phyloP scores from a whole-genome alignment of 2,329 filamentous ascomycete genomes.

The Venturia carpophila region DNA sequence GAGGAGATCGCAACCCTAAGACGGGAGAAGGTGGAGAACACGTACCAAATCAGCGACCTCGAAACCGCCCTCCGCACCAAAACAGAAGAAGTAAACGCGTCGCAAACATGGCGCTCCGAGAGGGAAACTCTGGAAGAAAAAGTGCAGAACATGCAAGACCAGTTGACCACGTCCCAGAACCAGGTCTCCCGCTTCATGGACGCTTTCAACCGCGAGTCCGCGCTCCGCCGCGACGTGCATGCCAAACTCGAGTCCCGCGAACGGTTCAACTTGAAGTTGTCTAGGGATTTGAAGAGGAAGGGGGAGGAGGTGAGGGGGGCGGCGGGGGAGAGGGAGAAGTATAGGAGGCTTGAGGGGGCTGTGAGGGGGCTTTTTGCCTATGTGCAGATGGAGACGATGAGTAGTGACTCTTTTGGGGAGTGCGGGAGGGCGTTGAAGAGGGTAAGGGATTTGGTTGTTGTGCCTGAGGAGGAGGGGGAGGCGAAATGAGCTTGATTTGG shows the following conservation, averaged over 20 bases:
- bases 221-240: background rate
- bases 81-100: background rate
- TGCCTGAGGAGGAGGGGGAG: background rate
- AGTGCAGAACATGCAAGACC: background rate
- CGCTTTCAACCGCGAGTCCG: background rate
- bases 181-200: background rate
- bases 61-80: background rate
- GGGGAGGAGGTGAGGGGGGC: background rate
- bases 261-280: background rate
- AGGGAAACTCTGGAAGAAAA: background rate
- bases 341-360: background rate
- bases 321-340: background rate
- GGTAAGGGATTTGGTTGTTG: background rate
- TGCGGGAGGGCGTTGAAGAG: background rate
- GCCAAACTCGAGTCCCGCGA: background rate
- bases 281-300: slow-evolving; percentile 9
- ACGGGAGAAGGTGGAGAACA: background rate
- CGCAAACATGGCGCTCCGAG: background rate
- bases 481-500: too few species aligned
- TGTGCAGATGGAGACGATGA: slow-evolving; percentile 8
- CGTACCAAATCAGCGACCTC: background rate
- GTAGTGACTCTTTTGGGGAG: slow-evolving; percentile 1
- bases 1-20: background rate
- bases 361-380: background rate
- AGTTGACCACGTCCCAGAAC: background rate